Percentiles rank a stretch among this genome's conserved stretches.
phyloP scores from a whole-genome alignment of 2,329 filamentous ascomycete species.

The Iodosphaeria phyllophila region DNA sequence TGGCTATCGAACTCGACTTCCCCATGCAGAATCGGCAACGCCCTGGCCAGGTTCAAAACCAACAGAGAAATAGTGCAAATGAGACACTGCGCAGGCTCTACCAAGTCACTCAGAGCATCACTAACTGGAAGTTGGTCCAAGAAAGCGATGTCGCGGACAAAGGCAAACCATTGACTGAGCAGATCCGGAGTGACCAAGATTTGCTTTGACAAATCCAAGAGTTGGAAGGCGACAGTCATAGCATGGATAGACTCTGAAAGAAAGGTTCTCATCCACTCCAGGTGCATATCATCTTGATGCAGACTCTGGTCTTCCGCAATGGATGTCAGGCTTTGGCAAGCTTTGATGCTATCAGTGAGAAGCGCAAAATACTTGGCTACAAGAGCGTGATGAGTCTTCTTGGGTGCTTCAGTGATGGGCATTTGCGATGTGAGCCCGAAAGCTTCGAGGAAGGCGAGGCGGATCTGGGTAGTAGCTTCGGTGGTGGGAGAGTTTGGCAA shows the following conservation, averaged over 20 bases:
- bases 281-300: slow-evolving; percentile 9
- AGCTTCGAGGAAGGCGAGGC: slow-evolving; percentile 12
- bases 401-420: slow-evolving; percentile 11
- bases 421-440: slow-evolving; percentile 14
- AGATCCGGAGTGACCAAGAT: slow-evolving; percentile 37
- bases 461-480: slow-evolving; percentile 10
- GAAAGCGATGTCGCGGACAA: slow-evolving; percentile 51
- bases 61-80: slow-evolving; percentile 52
- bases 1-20: slow-evolving; percentile 21
- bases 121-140: slow-evolving; percentile 38
- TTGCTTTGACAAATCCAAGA: slow-evolving; percentile 37
- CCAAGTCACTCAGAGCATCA: slow-evolving; percentile 19
- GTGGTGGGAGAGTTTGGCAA: slow-evolving; percentile 9
- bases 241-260: slow-evolving; percentile 53
- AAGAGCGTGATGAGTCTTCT: slow-evolving; percentile 22
- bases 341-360: slow-evolving; percentile 27
- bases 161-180: slow-evolving; percentile 54
- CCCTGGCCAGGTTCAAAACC: slow-evolving; percentile 46
- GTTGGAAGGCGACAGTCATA: slow-evolving; percentile 54
- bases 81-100: slow-evolving; percentile 48
- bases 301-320: slow-evolving; percentile 27
- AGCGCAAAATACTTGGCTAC: slow-evolving; percentile 28
- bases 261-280: slow-evolving; percentile 12
- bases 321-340: slow-evolving; percentile 27
- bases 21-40: slow-evolving; percentile 36